Evolutionary conservation across 169 alveolate species (phyloP).

Genomic region (Plasmodium falciparum): DNA sequence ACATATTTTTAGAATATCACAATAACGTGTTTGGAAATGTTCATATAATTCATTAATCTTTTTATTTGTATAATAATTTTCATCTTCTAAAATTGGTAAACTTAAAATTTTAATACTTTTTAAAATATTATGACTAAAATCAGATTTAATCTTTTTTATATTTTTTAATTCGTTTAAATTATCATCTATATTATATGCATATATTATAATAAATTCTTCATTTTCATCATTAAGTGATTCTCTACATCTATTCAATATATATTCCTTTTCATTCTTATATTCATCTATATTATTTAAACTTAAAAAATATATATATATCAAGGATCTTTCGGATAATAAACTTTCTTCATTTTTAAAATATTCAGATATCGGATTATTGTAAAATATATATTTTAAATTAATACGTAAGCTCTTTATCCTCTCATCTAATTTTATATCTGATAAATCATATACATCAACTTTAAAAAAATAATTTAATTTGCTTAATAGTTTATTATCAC

Average conservation of each 20-base stretch:
- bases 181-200: slow-evolving; percentile 49
- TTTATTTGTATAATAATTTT: slow-evolving; percentile 32
- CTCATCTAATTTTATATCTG: slow-evolving; percentile 65
- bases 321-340: slow-evolving; percentile 20
- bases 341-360: slow-evolving; percentile 65
- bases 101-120: slow-evolving; percentile 68
- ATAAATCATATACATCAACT: slow-evolving; percentile 53
- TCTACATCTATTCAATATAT: slow-evolving; percentile 36
- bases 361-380: slow-evolving; percentile 60
- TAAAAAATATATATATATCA: slow-evolving; percentile 62
- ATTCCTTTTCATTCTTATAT: slow-evolving; percentile 59
- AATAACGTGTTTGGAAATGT: slow-evolving; percentile 50
- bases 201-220: slow-evolving; percentile 60
- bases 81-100: slow-evolving; percentile 29
- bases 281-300: slow-evolving; percentile 45
- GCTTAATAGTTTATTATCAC: slow-evolving; percentile 37
- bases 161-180: slow-evolving; percentile 64
- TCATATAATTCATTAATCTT: slow-evolving; percentile 65
- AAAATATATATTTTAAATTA: slow-evolving; percentile 29
- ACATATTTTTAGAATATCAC: slow-evolving; percentile 65
- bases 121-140: slow-evolving; percentile 52
- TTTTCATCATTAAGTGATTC: slow-evolving; percentile 40
- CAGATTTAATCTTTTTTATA: slow-evolving; percentile 62
- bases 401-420: slow-evolving; percentile 30
- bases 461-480: slow-evolving; percentile 56